Conservation (phyloP, 108 stramenopile genomes). For the Nitzschia sp. region DNA sequence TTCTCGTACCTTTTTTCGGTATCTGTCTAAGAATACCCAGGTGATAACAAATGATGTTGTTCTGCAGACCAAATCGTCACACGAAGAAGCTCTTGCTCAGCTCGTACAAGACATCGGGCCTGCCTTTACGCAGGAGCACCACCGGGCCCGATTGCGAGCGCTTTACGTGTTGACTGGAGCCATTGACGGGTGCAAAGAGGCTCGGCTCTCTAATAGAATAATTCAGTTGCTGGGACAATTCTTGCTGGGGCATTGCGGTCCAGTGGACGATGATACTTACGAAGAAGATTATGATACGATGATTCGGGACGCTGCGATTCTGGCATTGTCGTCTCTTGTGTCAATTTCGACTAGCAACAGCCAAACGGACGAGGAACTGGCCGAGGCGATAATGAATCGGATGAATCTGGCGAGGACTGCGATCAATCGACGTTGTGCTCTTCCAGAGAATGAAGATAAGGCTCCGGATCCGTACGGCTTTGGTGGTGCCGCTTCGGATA, state of each 20-base stretch:
- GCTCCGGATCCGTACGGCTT: slow-evolving; percentile 23
- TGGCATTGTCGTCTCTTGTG: slow-evolving; percentile 40
- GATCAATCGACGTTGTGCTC: slow-evolving; percentile 57
- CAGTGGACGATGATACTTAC: slow-evolving; percentile 37
- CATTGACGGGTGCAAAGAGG: slow-evolving; percentile 28
- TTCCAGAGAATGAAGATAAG: slow-evolving; percentile 26
- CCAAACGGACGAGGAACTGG: slow-evolving; percentile 27
- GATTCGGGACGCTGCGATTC: slow-evolving; percentile 62
- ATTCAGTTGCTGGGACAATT: slow-evolving; percentile 48
- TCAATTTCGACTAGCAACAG: slow-evolving; percentile 10
- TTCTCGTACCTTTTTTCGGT: slow-evolving; percentile 12
- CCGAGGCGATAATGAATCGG: slow-evolving; percentile 33
- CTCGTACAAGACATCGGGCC: slow-evolving; percentile 39
- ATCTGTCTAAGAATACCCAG: slow-evolving; percentile 6
- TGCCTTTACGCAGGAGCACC: slow-evolving; percentile 22
- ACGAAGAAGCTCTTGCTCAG: slow-evolving; percentile 37
- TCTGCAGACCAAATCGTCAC: slow-evolving; percentile 23
- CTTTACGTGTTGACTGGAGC: slow-evolving; percentile 36
- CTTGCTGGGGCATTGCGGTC: slow-evolving; percentile 58
- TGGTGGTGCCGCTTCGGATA: slow-evolving; percentile 38
- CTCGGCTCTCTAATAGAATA: slow-evolving; percentile 9
- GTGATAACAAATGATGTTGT: slow-evolving; percentile 3
- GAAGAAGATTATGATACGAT: slow-evolving; percentile 48
- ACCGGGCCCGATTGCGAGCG: slow-evolving; percentile 24
- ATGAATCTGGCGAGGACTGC: slow-evolving; percentile 47